Percentiles rank a stretch among this genome's conserved stretches.
Evolutionary conservation across 2,329 filamentous ascomycete genomes (phyloP).

Genomic region (Trichophyton verrucosum): DNA sequence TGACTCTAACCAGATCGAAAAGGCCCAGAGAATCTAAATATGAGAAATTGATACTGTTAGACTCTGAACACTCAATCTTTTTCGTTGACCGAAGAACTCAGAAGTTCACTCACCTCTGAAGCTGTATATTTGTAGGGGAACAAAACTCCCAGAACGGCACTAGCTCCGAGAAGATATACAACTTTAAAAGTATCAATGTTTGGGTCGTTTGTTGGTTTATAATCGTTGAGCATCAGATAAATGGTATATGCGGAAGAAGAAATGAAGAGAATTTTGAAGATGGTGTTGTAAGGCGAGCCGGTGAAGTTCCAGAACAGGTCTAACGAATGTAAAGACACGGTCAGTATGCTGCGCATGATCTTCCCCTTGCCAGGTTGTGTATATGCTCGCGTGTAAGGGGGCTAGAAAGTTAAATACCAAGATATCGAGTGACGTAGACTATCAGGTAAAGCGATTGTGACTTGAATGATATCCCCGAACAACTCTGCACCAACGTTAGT

Average conservation of each 20-base stretch:
- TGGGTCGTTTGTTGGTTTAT: constrained; percentile 93
- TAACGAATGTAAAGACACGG: constrained; percentile 23
- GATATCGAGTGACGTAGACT: constrained; percentile 87
- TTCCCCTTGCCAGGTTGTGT: not conserved
- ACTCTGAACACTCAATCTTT: not conserved
- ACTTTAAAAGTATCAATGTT: constrained; percentile 97
- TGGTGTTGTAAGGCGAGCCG: constrained; percentile 74
- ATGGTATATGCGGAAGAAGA: constrained; percentile 81
- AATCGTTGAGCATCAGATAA: constrained; percentile 95
- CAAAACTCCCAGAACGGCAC: constrained; percentile 63
- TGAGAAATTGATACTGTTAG: constrained; percentile 11
- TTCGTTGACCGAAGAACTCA: not conserved
- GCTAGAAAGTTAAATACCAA: constrained; percentile 44
- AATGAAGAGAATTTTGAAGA: constrained; percentile 96
- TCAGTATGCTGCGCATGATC: not conserved
- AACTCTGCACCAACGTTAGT: constrained; percentile 53
- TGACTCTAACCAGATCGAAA: constrained; percentile 94
- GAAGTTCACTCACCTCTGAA: constrained; percentile 43
- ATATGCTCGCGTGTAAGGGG: not conserved
- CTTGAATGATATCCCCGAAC: constrained; percentile 96
- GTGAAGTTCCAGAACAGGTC: constrained; percentile 81
- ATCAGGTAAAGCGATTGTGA: constrained; percentile 90
- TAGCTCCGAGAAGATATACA: constrained; percentile 78
- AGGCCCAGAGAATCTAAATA: constrained; percentile 77
- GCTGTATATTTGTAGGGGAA: constrained; percentile 75